A percentile compares a stretch with the other conserved stretches of the same genome.
Conservation (phyloP, 169 alveolate species). For the Amoebophrya sp. region DNA sequence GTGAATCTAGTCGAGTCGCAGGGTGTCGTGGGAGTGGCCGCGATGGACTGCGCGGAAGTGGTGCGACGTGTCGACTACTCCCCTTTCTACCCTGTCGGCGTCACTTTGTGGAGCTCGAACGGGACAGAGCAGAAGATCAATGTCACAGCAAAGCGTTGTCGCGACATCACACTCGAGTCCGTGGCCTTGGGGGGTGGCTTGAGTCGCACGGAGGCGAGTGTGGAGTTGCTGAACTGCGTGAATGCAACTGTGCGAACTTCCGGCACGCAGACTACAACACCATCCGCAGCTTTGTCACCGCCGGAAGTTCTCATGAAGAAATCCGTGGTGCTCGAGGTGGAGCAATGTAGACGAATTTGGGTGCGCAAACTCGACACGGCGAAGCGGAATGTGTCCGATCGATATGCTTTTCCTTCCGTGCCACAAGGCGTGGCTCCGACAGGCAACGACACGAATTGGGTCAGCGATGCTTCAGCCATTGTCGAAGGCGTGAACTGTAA, state of each 20-base stretch:
- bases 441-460: no score
- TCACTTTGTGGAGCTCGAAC: no score
- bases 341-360: background rate
- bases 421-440: no score
- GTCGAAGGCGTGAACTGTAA: background rate
- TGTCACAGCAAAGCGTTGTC: background rate
- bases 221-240: background rate
- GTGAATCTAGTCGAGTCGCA: background rate
- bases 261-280: background rate
- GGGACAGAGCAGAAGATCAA: no score
- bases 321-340: background rate
- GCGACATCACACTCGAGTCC: background rate
- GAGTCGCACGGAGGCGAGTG: background rate
- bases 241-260: background rate
- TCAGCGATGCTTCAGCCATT: background rate
- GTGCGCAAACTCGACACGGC: no score
- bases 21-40: background rate
- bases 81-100: no score
- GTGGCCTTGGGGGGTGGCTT: background rate
- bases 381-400: background rate
- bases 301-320: no score
- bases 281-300: background rate
- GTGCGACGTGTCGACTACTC: background rate
- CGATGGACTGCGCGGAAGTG: background rate
- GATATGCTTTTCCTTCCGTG: no score